A percentile compares a stretch with the other conserved stretches of the same genome.
Evolutionary conservation across 495 filamentous ascomycete genomes (phyloP).

Genomic region (Rhypophila decipiens): DNA sequence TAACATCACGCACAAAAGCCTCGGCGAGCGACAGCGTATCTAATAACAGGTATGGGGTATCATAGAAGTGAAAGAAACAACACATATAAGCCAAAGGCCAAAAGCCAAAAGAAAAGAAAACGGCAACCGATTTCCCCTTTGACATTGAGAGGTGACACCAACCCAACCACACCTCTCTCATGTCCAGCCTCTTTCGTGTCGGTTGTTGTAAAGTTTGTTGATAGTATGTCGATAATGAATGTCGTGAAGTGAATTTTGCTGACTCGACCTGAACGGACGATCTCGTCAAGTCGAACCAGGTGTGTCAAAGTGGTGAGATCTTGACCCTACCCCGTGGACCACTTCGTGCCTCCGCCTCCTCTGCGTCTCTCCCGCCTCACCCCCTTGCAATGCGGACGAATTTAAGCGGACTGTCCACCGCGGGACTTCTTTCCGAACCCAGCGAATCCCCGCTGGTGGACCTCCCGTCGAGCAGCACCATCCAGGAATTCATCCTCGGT

Average conservation of each 20-base stretch:
- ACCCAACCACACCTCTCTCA: no score
- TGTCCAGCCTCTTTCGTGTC: background rate
- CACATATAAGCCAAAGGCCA: slow-evolving; percentile 8
- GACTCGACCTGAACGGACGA: background rate
- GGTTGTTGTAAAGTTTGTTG: slow-evolving; percentile 7
- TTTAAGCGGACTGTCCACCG: no score
- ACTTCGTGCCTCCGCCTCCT: no score
- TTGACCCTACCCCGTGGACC: no score
- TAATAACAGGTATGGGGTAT: slow-evolving; percentile 56
- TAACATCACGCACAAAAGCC: slow-evolving; percentile 8
- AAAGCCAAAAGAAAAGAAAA: slow-evolving; percentile 12
- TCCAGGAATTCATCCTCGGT: slow-evolving; percentile 52
- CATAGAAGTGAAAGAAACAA: slow-evolving; percentile 31
- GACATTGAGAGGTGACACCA: no score
- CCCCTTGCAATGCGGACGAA: no score
- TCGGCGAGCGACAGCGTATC: slow-evolving; percentile 37
- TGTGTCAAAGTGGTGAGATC: no score
- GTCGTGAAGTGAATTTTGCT: slow-evolving; percentile 16
- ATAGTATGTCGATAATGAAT: slow-evolving; percentile 4
- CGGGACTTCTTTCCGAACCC: no score
- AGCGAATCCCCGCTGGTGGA: slow-evolving; percentile 59
- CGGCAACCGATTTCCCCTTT: slow-evolving; percentile 4
- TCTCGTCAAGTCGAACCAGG: no score
- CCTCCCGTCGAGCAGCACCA: slow-evolving; percentile 64
- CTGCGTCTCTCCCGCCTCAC: no score